phyloP scores from a whole-genome alignment of 768 basidiomycete species.

The Mycena capillaripes region DNA sequence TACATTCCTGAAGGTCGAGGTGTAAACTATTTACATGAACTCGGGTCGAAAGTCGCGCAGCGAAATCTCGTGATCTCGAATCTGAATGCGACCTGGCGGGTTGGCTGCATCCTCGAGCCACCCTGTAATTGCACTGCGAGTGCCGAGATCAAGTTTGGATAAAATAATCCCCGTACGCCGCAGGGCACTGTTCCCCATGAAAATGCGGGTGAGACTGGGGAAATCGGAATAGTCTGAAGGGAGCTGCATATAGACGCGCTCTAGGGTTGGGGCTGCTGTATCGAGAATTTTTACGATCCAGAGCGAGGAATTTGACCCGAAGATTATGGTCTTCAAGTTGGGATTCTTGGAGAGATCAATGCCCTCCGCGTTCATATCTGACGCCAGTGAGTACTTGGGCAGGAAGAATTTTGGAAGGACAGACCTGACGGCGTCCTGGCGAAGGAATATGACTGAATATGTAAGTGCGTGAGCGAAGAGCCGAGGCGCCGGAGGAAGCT shows the following conservation, averaged over 20 bases:
- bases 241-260: conserved; percentile 15
- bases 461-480: conserved; percentile 14
- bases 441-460: conserved; percentile 4
- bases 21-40: conserved; percentile 1
- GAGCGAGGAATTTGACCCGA: not conserved
- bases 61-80: not conserved
- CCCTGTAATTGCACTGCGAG: not conserved
- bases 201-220: not conserved
- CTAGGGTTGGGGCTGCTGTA: not conserved
- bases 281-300: conserved; percentile 2
- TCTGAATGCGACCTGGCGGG: not conserved
- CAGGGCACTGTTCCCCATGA: not conserved
- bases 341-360: conserved; percentile 9
- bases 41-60: conserved; percentile 9
- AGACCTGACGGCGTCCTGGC: not conserved
- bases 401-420: not conserved
- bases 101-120: not conserved
- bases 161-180: conserved; percentile 8
- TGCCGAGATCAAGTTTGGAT: not conserved
- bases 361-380: conserved; percentile 5
- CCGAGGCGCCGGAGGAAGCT: conserved; percentile 5
- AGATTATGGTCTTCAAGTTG: conserved; percentile 2
- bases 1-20: not conserved
- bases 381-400: not conserved
- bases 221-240: not conserved